Conservation (phyloP, 2,329 filamentous ascomycete genomes). For the Intubia oerlemansii region DNA sequence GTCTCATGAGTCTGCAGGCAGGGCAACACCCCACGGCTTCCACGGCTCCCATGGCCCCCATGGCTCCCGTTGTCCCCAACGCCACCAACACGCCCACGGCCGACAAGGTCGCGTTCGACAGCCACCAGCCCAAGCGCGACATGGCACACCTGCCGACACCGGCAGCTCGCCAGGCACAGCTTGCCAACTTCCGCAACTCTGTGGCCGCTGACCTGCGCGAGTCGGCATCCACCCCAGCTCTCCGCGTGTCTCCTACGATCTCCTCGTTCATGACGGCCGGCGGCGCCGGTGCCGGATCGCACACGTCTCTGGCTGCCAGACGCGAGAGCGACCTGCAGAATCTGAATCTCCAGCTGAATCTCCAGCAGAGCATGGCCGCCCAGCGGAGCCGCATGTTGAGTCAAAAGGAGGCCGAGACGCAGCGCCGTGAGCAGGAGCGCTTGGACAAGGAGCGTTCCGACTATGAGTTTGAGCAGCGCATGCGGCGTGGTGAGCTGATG, state of each 20-base stretch:
- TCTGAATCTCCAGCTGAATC: too few species aligned
- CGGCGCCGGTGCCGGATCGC: too few species aligned
- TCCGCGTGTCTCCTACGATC: too few species aligned
- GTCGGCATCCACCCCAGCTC: too few species aligned
- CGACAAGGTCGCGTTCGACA: slow-evolving; percentile 23
- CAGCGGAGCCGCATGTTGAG: slow-evolving; percentile 34
- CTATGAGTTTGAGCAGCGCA: slow-evolving; percentile 47
- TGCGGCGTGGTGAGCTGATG: slow-evolving; percentile 54
- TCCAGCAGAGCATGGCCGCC: slow-evolving; percentile 27
- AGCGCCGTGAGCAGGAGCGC: slow-evolving; percentile 34
- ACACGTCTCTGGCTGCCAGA: too few species aligned
- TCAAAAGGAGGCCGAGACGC: slow-evolving; percentile 40
- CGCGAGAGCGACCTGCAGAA: too few species aligned
- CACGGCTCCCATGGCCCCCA: too few species aligned
- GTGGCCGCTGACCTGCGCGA: slow-evolving; percentile 37
- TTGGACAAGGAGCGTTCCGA: slow-evolving; percentile 36
- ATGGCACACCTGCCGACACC: slow-evolving; percentile 18
- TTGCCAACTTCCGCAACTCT: slow-evolving; percentile 46
- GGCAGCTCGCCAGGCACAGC: slow-evolving; percentile 30
- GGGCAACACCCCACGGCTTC: too few species aligned
- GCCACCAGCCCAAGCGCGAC: slow-evolving; percentile 29
- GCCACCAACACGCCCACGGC: slow-evolving; percentile 11
- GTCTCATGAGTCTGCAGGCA: slow-evolving; percentile 13
- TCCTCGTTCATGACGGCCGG: too few species aligned
- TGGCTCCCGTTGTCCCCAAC: too few species aligned